Base-by-base conservation (phyloP, 2,329 filamentous ascomycete species). In the Shiraia bambusicola region DNA sequence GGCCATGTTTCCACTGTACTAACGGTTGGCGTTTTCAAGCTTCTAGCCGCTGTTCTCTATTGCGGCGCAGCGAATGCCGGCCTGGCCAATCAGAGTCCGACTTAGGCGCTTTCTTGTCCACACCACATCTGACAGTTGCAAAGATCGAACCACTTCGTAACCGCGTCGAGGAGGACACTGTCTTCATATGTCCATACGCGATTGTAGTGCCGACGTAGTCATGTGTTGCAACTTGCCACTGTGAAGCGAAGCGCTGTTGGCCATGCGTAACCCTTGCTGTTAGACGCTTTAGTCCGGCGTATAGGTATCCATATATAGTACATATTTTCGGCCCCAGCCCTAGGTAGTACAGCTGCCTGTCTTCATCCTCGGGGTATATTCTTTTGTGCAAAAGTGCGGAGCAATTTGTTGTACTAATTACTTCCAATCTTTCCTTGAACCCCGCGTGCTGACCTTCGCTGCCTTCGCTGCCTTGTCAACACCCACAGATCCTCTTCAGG, bases 281-380 rank as follows among this genome's bases (percentile, higher is more conserved):
- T 45, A 32, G 15, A 56, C 40, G 57, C 54, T 56, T 43, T 34
- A 44, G 43, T 46, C 45, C 46, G 56, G 56, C 54, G 54, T 59
- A 54, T 48, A n/a, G n/a, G n/a, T n/a, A 37, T 51, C 59, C 56
- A 61, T 65, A 65, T 65, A 65, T n/a, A n/a, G n/a, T n/a, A n/a
- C n/a, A 47, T 43, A 42, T 55, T 46, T 56, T 51, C 53, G 52
- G 53, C 58, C 63, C 55, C 61, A 61, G 53, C 54, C 49, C 50
- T 46, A 53, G 50, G 61, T 63, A 35, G 52, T 49, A 65, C 62
- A 52, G 38, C 41, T 43, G 54, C 53, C 54, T 55, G 44, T 52
- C 52, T 55, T 55, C 37, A 46, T 52, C 45, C 39, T 50, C 49
- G 40, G 48, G 41, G 46, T 34, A 40, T 52, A n/a, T 48, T 49